Base-by-base conservation (phyloP, 345 rosid species). In the Linum usitatissimum region DNA sequence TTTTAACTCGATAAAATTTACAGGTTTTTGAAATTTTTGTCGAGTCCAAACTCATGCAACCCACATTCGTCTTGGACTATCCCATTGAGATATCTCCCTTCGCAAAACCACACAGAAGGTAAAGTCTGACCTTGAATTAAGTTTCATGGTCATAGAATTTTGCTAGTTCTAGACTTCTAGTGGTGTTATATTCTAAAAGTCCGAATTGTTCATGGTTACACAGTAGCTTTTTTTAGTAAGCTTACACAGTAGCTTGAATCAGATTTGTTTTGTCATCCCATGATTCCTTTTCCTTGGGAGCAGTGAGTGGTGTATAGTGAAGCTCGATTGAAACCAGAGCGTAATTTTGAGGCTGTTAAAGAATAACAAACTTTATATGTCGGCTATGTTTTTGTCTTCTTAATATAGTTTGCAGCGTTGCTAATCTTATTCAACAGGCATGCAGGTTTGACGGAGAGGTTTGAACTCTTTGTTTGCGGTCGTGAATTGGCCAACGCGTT, bases 401-500 rank as follows among this genome's bases (percentile, higher is more conserved):
- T 8, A 2, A 18, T 18, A 55, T 18, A 55, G 60, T 66, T 64
- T 14, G 18, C 30, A 9, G 30, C 14, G 51, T 31, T 57, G n/a
- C 5, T 28, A 48, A 62, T 23, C 53, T 67, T 66, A 45, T 61
- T 58, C 57, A 65, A 57, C 67, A 89, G 96, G 65, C 73, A 60
- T 63, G 70, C 70, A 68, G 81, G 94, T 68, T 84, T 93, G 84
- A 86, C 96, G 13, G 99, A 89, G 79, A 85, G 96, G 78, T 93
- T 93, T 68, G 96, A 93, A 79, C 90, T 93, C 64, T 93, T 93
- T 77, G 84, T 93, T 9, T 87, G 96, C 30, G 96, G 99, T 62
- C 94, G 96, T 53, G 99, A 93, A 77, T 70, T 89, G 80, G 99
- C 97, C 60, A 93, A 93, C 64, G 97, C 96, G 73, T 93, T 93